phyloP scores from a whole-genome alignment of 2,329 filamentous ascomycete species.

The Pseudopyricularia javanii region DNA sequence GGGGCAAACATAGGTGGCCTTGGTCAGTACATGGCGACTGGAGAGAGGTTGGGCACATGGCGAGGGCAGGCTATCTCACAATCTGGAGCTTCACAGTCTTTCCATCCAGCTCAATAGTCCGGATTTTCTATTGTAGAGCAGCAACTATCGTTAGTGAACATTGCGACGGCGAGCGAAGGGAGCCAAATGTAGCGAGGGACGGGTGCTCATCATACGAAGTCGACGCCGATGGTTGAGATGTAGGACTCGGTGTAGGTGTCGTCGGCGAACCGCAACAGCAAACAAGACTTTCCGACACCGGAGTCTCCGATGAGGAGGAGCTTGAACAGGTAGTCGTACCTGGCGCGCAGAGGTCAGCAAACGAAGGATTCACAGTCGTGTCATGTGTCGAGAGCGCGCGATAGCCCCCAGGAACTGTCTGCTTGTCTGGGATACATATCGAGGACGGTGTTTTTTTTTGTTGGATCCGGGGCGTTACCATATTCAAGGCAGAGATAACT shows the following conservation, averaged over 20 bases:
- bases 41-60: neutral
- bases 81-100: constrained; percentile 99
- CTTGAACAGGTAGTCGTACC: constrained; percentile 99
- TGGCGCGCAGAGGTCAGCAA: constrained; percentile 25
- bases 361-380: neutral
- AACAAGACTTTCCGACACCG: constrained; percentile 98
- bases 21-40: neutral
- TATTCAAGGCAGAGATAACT: neutral
- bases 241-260: constrained; percentile 99
- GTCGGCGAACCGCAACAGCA: constrained; percentile 95
- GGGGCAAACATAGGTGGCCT: neutral
- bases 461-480: neutral
- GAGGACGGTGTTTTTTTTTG: neutral
- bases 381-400: neutral
- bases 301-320: constrained; percentile 99
- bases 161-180: neutral
- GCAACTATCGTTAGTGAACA: neutral
- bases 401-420: neutral
- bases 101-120: constrained; percentile 97
- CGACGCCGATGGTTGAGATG: constrained; percentile 98
- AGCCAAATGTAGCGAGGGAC: neutral
- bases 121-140: constrained; percentile 68
- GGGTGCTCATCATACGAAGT: constrained; percentile 62
- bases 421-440: neutral
- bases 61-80: constrained; percentile 42